Evolutionary conservation across 495 filamentous ascomycete species (phyloP), one percentile per base, ranked within the genome.

Genomic region (Astrothelium subdiscretum): DNA sequence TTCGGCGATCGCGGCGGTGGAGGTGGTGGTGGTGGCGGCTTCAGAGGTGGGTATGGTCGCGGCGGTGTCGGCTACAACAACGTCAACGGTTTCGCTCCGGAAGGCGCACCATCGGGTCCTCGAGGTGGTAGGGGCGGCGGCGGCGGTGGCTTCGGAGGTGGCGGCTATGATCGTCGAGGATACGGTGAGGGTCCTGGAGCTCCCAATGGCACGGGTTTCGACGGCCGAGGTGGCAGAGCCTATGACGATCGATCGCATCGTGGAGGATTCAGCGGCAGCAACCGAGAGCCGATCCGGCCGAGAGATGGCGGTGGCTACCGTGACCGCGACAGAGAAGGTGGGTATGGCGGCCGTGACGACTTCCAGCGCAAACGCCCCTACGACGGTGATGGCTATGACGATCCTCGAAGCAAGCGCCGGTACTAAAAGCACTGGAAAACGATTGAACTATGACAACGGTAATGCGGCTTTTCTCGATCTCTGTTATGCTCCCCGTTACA

Each of bases 71-170:
- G 76, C 13, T 74, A 63, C 61, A 74, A 72, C 67, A 65, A 63
- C 59, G 69, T 67, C 44, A 75, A 62, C 31, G 65, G 65, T 15
- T 27, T 58, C 12, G 62, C 88, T 58, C 88, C 88, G 59, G 85
- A 87, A 31, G 90, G 90, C 70, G 89, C 89, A 32, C 89, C 89
- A 26, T 86, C 87, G 65, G 89, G 89, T 32, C 89, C 88, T n/a
- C 84, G 88, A 61, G 85, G 83, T 68, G 81, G 70, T 10, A 48
- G 70, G 29, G 64, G 71, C 44, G 74, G 76, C 65, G 78, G 76
- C 63, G 76, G 73, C 60, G 73, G 78, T 65, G 72, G 73, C 18
- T 63, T 63, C 40, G 66, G 72, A 12, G 65, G 79, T 70, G 79
- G 81, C 73, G 81, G 81, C 72, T 83, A 83, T 79, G 81, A 82